phyloP scores from a whole-genome alignment of 163 green algal species.

The Scenedesmus sp. region DNA sequence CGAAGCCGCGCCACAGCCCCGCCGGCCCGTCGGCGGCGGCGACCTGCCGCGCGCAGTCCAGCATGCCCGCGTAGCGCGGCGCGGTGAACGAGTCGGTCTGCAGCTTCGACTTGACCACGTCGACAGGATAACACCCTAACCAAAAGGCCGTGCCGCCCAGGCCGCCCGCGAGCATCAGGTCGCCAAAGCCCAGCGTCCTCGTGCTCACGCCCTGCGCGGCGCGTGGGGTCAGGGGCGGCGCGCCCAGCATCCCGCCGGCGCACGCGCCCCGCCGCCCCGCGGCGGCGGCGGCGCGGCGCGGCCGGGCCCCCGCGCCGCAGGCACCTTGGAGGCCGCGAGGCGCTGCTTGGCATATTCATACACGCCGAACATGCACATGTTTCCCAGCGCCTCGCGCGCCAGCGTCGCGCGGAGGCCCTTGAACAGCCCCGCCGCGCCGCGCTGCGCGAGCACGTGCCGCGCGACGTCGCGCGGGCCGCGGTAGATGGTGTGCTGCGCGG shows the following conservation, averaged over 20 bases:
- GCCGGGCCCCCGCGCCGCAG: no score
- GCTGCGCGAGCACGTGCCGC: conserved; percentile 67
- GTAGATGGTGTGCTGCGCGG: conserved; percentile 35
- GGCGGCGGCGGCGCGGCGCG: no score
- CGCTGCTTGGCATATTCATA: conserved; percentile 74
- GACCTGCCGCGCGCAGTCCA: conserved; percentile 55
- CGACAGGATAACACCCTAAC: conserved; percentile 72
- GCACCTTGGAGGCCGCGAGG: conserved; percentile 54
- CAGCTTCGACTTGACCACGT: conserved; percentile 79
- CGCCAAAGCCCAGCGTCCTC: conserved; percentile 53
- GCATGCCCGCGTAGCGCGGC: conserved; percentile 32
- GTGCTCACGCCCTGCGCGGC: conserved; percentile 61
- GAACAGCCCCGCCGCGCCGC: conserved; percentile 67
- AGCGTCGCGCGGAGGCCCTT: conserved; percentile 69
- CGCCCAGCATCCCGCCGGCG: no score
- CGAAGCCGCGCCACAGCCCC: conserved; percentile 74
- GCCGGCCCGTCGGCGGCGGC: conserved; percentile 54
- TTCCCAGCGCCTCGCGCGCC: conserved; percentile 61
- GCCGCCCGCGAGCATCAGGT: conserved; percentile 73
- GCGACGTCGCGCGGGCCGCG: conserved; percentile 61
- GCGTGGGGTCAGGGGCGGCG: no score
- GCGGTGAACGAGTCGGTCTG: conserved; percentile 56
- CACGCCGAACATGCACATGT: conserved; percentile 78
- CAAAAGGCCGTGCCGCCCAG: conserved; percentile 77
- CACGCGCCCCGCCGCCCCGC: no score